Evolutionary conservation across 805 yeast species (phyloP).

Genomic region (Wickerhamiella sergipiensis): DNA sequence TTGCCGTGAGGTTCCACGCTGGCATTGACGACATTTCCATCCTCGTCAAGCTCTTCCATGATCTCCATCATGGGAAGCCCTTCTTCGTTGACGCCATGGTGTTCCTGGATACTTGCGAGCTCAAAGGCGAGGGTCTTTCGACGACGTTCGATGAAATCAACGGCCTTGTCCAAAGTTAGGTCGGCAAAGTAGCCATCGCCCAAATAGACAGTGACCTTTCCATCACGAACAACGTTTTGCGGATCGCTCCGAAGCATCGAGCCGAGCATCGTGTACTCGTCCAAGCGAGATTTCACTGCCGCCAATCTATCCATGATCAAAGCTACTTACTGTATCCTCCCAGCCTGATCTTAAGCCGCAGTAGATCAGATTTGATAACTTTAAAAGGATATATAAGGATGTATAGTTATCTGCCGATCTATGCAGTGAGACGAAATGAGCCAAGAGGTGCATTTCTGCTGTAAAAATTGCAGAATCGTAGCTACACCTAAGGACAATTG

Average conservation of each 20-base stretch:
- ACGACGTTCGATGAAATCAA: constrained; percentile 13
- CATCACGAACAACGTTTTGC: neutral
- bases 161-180: constrained; percentile 11
- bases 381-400: too few species aligned
- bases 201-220: constrained; percentile 13
- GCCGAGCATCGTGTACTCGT: constrained; percentile 6
- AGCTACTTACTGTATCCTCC: neutral
- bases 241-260: neutral
- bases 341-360: neutral
- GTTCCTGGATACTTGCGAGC: constrained; percentile 7
- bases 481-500: too few species aligned
- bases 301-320: neutral
- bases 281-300: constrained; percentile 2
- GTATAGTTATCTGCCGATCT: too few species aligned
- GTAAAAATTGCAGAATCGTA: too few species aligned
- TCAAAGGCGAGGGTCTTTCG: constrained; percentile 7
- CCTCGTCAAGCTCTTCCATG: constrained; percentile 70
- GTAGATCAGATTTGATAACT: too few species aligned
- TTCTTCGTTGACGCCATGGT: constrained; percentile 27
- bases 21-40: constrained; percentile 51
- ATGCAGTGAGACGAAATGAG: too few species aligned
- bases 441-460: too few species aligned
- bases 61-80: constrained; percentile 67
- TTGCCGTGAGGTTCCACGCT: constrained; percentile 27
- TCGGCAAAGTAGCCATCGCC: constrained; percentile 23